These are phyloP conservation scores for Aureobasidium subglaciale DNA, from an alignment of 2,329 filamentous ascomycete genomes.

Conservation along the genomic window DNA sequence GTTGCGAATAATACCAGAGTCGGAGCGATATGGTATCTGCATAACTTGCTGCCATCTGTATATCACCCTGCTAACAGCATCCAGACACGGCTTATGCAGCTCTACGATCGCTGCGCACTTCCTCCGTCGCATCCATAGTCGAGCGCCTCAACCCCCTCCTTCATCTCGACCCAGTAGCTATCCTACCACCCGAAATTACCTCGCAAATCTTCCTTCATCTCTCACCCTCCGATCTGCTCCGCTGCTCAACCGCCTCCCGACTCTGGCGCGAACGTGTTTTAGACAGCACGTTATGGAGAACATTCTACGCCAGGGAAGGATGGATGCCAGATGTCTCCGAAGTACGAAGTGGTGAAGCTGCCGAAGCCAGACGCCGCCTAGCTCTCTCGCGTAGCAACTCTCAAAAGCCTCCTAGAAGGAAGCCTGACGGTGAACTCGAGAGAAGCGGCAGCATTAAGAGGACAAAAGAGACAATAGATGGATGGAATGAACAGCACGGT, in stretches of 20 bases:
- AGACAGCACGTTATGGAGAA: constrained; percentile 81
- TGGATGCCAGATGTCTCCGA: constrained; percentile 48
- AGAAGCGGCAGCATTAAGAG: constrained; percentile 49
- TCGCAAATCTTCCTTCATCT: constrained; percentile 84
- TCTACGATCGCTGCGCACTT: constrained; percentile 70
- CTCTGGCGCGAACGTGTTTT: constrained; percentile 75
- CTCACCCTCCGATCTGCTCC: constrained; percentile 70
- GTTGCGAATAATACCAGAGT: constrained; percentile 8
- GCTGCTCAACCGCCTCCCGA: constrained; percentile 69
- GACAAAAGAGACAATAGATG: constrained; percentile 33
- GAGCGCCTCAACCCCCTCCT: constrained; percentile 73
- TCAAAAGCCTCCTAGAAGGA: constrained; percentile 35
- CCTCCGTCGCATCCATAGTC: constrained; percentile 71
- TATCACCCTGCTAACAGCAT: not conserved
- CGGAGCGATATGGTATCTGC: constrained; percentile 17
- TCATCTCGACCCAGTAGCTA: constrained; percentile 83
- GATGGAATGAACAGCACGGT: constrained; percentile 43
- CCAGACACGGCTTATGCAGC: constrained; percentile 75
- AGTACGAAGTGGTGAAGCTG: constrained; percentile 22
- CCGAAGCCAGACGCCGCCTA: constrained; percentile 8
- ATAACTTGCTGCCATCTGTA: not conserved
- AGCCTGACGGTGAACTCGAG: constrained; percentile 41
- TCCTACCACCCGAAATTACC: constrained; percentile 84
- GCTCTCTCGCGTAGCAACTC: not conserved
- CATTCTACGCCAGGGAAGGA: constrained; percentile 74